Conservation (phyloP, 2,329 filamentous ascomycete species). For the Aureobasidium pullulans region DNA sequence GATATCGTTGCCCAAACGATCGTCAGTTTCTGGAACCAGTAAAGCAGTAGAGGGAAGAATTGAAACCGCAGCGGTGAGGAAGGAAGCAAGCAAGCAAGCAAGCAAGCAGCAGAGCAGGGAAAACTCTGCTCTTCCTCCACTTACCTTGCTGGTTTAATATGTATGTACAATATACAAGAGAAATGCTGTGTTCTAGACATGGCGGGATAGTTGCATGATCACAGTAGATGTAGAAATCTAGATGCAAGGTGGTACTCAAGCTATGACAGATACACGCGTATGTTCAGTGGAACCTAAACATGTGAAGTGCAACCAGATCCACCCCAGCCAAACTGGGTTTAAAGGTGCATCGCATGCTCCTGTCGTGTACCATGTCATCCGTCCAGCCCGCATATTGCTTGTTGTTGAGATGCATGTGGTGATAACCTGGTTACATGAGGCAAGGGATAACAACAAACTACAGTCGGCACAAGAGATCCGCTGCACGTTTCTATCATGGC, state of each 20-base stretch:
- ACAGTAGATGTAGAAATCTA: not conserved
- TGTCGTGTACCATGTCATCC: conserved; percentile 1
- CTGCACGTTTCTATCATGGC: not conserved
- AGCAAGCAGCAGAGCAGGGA: not conserved
- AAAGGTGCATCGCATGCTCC: not conserved
- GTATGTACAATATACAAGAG: too few species aligned
- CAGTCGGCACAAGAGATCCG: not conserved
- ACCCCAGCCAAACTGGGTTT: not conserved
- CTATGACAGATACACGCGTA: not conserved
- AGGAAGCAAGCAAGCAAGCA: not conserved
- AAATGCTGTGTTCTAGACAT: not conserved
- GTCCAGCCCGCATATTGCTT: not conserved
- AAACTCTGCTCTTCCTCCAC: too few species aligned
- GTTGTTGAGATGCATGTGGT: not conserved
- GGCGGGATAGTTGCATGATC: not conserved
- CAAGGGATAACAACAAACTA: not conserved
- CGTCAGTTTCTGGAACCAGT: conserved; percentile 32
- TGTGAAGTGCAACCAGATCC: not conserved
- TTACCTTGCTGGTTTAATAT: not conserved
- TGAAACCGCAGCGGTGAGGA: not conserved
- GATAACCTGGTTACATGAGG: not conserved
- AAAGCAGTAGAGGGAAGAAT: not conserved
- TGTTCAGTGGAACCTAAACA: not conserved
- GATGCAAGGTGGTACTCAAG: not conserved
- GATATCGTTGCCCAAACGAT: conserved; percentile 52